Percentiles rank a stretch among this genome's conserved stretches.
Conservation (phyloP, 495 filamentous ascomycete genomes). For the Aspergillus baeticus region DNA sequence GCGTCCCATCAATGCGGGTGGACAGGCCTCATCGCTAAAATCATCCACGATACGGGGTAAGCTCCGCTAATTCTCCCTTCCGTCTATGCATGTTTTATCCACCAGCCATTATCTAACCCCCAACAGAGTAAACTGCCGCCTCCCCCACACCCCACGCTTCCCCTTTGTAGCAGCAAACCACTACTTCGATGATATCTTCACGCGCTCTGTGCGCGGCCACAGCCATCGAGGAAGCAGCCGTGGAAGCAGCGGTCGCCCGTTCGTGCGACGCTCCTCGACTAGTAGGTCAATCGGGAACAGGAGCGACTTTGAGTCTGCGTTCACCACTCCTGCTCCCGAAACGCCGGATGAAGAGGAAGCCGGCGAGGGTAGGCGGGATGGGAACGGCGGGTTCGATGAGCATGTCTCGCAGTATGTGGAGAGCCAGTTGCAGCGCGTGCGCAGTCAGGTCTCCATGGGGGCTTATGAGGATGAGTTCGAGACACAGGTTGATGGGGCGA, state of each 20-base stretch:
- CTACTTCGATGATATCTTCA: conserved; percentile 94
- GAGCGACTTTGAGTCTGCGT: conserved; percentile 70
- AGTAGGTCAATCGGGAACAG: conserved; percentile 79
- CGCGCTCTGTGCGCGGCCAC: conserved; percentile 43
- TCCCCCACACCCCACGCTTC: conserved; percentile 89
- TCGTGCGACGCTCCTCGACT: conserved; percentile 78
- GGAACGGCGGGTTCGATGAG: conserved; percentile 49
- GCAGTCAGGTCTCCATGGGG: conserved; percentile 49
- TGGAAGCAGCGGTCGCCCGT: conserved; percentile 40
- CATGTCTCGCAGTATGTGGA: conserved; percentile 71
- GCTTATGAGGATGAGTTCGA: conserved; percentile 63
- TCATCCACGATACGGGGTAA: conserved; percentile 96
- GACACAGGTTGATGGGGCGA: conserved; percentile 41
- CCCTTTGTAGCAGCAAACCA: conserved; percentile 79
- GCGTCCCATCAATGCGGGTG: conserved; percentile 95
- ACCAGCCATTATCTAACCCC: conserved; percentile 8
- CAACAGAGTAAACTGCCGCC: conserved; percentile 76
- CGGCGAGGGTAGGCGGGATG: conserved; percentile 27
- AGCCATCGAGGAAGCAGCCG: conserved; percentile 28
- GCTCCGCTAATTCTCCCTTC: conserved; percentile 26
- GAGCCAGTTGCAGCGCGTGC: conserved; percentile 64
- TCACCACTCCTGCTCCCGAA: conserved; percentile 23
- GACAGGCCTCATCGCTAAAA: conserved; percentile 93
- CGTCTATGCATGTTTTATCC: neutral
- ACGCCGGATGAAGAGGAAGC: conserved; percentile 19